phyloP scores from a whole-genome alignment of 495 filamentous ascomycete genomes.

The Hypoxylon subgilvum region DNA sequence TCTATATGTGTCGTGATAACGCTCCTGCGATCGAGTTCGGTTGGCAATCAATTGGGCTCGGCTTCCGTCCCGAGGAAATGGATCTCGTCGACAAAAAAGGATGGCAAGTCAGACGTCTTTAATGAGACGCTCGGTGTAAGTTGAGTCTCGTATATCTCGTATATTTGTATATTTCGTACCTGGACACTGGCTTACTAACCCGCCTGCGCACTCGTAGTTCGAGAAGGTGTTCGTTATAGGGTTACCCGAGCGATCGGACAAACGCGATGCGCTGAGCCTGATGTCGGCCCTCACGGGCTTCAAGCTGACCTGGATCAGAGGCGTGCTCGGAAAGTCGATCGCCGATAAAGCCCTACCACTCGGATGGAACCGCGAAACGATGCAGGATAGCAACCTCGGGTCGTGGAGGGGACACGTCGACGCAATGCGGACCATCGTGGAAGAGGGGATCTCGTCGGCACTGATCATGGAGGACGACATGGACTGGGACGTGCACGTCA shows the following conservation, averaged over 20 bases:
- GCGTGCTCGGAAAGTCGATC: conserved; percentile 40
- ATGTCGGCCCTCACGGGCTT: conserved; percentile 44
- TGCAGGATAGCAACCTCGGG: conserved; percentile 27
- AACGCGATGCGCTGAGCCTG: conserved; percentile 45
- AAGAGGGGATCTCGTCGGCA: conserved; percentile 54
- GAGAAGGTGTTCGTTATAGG: conserved; percentile 42
- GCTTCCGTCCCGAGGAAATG: conserved; percentile 8
- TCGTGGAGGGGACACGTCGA: conserved; percentile 38
- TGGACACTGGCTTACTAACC: not conserved
- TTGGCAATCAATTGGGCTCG: conserved; percentile 7
- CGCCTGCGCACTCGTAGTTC: conserved; percentile 20
- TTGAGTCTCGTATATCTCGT: not conserved
- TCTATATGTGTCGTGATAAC: conserved; percentile 14
- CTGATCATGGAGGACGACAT: conserved; percentile 64
- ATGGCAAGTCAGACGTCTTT: conserved; percentile 20
- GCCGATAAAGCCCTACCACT: conserved; percentile 40
- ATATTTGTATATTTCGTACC: no score
- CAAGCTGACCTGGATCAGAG: conserved; percentile 43
- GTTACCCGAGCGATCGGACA: conserved; percentile 45
- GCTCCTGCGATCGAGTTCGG: conserved; percentile 13
- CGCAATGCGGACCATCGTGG: conserved; percentile 47
- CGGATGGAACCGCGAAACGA: conserved; percentile 24
- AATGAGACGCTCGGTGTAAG: conserved; percentile 27
- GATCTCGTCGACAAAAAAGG: conserved; percentile 5
- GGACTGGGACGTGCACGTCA: conserved; percentile 62